These are phyloP conservation scores for Sedum album DNA, from an alignment of 164 flowering plant species.

Conservation along the genomic window DNA sequence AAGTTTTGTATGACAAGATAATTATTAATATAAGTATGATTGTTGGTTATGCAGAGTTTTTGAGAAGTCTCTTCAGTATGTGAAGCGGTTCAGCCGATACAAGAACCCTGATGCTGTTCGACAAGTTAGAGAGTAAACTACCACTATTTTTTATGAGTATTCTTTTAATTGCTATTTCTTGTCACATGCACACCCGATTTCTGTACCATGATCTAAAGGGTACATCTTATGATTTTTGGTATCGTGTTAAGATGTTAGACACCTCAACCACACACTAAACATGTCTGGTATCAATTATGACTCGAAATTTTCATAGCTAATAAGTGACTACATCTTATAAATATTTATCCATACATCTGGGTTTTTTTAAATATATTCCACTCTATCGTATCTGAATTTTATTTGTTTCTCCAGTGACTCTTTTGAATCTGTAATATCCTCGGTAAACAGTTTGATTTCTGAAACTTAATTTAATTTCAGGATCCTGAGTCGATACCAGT, in stretches of 20 bases:
- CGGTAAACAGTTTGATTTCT: background rate
- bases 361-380: too few relatives aligned
- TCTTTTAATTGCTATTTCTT: background rate
- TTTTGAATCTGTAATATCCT: background rate
- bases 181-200: background rate
- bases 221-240: too few relatives aligned
- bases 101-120: conserved; percentile 92
- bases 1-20: too few relatives aligned
- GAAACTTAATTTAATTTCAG: conserved; percentile 56
- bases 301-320: too few relatives aligned
- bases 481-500: conserved; percentile 76
- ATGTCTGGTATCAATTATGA: too few relatives aligned
- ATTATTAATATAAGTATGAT: too few relatives aligned
- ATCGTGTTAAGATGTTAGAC: too few relatives aligned
- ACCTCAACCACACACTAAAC: too few relatives aligned
- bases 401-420: background rate
- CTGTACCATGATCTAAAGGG: background rate
- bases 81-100: conserved; percentile 97
- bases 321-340: too few relatives aligned
- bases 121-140: conserved; percentile 98
- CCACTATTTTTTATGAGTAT: background rate
- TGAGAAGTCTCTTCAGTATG: conserved; percentile 96
- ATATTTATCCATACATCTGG: too few relatives aligned
- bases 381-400: too few relatives aligned
- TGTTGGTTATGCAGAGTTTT: conserved; percentile 50